Evolutionary conservation across 139 green algal species (phyloP), one percentile per base, ranked within the genome.

Genomic region (Zygnema cylindricum): DNA sequence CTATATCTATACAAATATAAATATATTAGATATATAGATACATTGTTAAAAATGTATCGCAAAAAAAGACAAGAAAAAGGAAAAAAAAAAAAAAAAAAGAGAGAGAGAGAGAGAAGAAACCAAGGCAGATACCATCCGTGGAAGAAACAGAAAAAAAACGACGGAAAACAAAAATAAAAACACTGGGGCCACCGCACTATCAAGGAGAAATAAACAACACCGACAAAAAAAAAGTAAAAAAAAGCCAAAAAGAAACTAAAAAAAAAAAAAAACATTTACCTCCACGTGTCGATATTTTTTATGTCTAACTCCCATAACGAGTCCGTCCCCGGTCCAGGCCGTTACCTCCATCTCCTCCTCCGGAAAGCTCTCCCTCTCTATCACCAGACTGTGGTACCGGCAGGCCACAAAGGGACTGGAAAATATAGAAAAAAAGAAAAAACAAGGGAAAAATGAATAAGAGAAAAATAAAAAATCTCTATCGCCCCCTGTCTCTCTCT

Each of bases 301-400:
- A 92, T 99, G 97, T 35, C 94, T 93, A 38, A 98, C 95, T 1
- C 88, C 97, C 97, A 99, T 99, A 92, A 99, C 97, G 39, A 96
- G 98, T 76, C 96, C 95, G 86, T 99, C 97, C 73, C 99, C 97
- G 0, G 96, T 98, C 96, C 97, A 99, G 35, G 96, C 97, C 1
- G 96, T 99, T 36, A 98, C 92, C 89, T 99, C 96, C 79, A 99
- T 92, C 89, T 93, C 76, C 21, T 96, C 94, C 2, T 97, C 95
- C 0, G 97, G 97, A 42, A 96, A 96, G 21, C 88, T 96, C 1
- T 97, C 95, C 76, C 94, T 92, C 49, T 96, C 95, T 82, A 99
- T 98, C 0, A 99, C 96, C 69, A 99, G 93, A 86, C 91, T 96
- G 86, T 94, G 92, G 73, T 94, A 94, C 55, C 92, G 49, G n/a